These are phyloP conservation scores for Scedosporium apiospermum DNA, from an alignment of 2,329 filamentous ascomycete species.

Conservation along the genomic window DNA sequence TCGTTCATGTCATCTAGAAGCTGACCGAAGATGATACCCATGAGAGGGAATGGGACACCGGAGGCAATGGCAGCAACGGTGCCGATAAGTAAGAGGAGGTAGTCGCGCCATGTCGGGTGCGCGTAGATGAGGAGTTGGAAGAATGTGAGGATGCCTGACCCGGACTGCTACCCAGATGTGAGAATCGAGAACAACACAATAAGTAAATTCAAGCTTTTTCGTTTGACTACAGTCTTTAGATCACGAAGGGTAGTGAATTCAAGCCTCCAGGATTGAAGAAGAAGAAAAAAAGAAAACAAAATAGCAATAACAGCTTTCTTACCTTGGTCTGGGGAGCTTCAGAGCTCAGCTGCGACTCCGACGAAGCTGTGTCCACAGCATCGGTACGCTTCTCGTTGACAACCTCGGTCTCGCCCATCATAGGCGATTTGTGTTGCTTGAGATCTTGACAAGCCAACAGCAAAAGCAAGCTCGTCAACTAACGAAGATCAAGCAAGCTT, in stretches of 20 bases:
- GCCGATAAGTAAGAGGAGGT: slow-evolving; percentile 30
- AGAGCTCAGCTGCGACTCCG: not conserved
- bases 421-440: not conserved
- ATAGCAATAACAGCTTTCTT: not conserved
- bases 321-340: not conserved
- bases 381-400: not conserved
- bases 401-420: not conserved
- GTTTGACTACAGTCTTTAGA: not conserved
- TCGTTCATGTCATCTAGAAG: slow-evolving; percentile 52
- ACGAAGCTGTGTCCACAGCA: not conserved
- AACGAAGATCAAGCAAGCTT: not conserved
- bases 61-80: slow-evolving; percentile 40
- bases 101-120: slow-evolving; percentile 32
- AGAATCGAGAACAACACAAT: not conserved
- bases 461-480: not conserved
- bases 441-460: not conserved
- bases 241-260: slow-evolving; percentile 1
- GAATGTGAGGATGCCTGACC: slow-evolving; percentile 22
- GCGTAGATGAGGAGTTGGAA: slow-evolving; percentile 36
- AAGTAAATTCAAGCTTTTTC: not conserved
- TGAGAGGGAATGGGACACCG: slow-evolving; percentile 54
- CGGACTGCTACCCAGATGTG: not conserved
- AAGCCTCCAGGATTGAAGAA: not conserved
- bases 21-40: slow-evolving; percentile 55
- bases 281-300: not conserved